Evolutionary conservation across 306 rosid genomes (phyloP).

Genomic region (Dalbergia cultrata): DNA sequence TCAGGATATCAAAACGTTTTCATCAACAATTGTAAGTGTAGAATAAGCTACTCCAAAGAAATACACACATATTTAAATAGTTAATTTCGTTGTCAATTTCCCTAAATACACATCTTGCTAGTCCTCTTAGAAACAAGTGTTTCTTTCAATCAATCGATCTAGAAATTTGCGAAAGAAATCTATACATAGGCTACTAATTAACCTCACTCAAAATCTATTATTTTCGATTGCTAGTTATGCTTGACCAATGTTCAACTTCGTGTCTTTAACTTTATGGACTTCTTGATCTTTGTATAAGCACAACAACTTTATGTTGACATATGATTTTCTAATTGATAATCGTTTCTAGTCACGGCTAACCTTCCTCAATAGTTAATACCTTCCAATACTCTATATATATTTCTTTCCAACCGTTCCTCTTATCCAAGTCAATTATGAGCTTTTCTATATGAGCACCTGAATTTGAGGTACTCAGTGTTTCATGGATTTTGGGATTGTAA

Average conservation of each 20-base stretch:
- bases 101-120: constrained; percentile 1
- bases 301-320: constrained; percentile 16
- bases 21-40: background rate
- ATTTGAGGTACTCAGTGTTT: constrained; percentile 39
- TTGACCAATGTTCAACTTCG: constrained; percentile 29
- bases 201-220: background rate
- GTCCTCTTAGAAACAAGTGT: background rate
- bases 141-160: constrained; percentile 5
- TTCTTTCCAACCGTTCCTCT: constrained; percentile 25
- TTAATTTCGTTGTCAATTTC: background rate
- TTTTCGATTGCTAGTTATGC: constrained; percentile 31
- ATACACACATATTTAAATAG: background rate
- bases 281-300: constrained; percentile 9
- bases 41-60: background rate
- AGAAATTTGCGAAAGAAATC: constrained; percentile 7
- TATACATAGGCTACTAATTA: constrained; percentile 11
- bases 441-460: constrained; percentile 24
- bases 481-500: constrained; percentile 25
- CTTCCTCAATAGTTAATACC: constrained; percentile 34
- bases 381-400: constrained; percentile 34
- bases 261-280: constrained; percentile 37
- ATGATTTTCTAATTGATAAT: constrained; percentile 42
- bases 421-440: background rate
- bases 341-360: constrained; percentile 39
- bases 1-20: background rate